Conservation (phyloP, 768 basidiomycete genomes). For the Coprinopsis sp. region DNA sequence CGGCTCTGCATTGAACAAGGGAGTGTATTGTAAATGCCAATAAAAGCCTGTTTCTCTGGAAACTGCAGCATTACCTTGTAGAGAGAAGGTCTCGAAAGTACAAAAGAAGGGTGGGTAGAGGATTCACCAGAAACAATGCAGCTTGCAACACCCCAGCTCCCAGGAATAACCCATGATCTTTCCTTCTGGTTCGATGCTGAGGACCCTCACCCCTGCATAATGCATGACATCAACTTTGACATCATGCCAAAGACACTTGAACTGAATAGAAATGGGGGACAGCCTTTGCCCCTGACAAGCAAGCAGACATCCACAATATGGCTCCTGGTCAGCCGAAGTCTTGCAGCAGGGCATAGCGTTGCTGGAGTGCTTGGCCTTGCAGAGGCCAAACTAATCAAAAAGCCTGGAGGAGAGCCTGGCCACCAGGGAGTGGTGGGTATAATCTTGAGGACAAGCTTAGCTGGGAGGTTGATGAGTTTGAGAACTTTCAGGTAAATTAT, state of each 20-base stretch:
- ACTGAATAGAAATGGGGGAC: not conserved
- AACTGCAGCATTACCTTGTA: not conserved
- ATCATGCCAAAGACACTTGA: not conserved
- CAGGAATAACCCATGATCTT: not conserved
- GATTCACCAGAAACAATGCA: not conserved
- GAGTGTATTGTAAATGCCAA: not conserved
- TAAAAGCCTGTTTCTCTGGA: not conserved
- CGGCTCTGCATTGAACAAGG: no score
- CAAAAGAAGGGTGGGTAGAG: not conserved
- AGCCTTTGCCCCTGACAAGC: not conserved
- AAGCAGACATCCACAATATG: no score
- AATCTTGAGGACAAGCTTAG: slow-evolving; percentile 13
- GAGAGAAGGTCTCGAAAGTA: not conserved
- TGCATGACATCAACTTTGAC: not conserved
- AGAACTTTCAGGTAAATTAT: not conserved
- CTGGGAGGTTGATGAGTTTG: slow-evolving; percentile 12
- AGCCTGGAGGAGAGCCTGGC: slow-evolving; percentile 19
- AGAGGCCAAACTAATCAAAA: slow-evolving; percentile 6
- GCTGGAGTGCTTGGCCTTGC: no score
- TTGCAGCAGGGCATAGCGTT: not conserved
- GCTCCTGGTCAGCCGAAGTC: not conserved
- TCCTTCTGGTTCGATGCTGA: not conserved
- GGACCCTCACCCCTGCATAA: not conserved
- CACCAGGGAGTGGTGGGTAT: slow-evolving; percentile 17
- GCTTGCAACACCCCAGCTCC: not conserved